Evolutionary conservation across 768 basidiomycete species (phyloP), one percentile per base, ranked within the genome.

Genomic region (Xerocomus brunneocitrinus): DNA sequence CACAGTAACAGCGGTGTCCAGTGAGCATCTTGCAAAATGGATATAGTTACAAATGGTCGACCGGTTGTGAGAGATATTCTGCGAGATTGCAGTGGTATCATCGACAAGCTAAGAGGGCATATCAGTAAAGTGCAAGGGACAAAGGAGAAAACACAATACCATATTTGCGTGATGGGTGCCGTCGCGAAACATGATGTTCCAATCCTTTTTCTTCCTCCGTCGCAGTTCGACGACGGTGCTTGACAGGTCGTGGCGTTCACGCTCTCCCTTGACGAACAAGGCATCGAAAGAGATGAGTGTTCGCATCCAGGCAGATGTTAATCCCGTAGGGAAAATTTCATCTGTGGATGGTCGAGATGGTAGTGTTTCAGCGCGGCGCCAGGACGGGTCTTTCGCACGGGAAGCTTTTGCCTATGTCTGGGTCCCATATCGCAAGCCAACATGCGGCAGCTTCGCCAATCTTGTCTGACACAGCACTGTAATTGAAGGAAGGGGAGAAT

Each of bases 371-470:
- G 69, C 63, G 16, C 70, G 66, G 44, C 65, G 65, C 2, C 70
- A 65, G 13, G 56, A 52, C 19, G 54, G 3, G n/a, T 62, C 60
- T 47, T 51, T 55, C 50, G 40, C 49, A n/a, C 41, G 53, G 35
- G 55, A 40, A 9, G 57, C 57, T 39, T 68, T 69, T 58, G 83
- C 79, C 62, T 91, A 95, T 76, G 64, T 97, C 93, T 13, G 71
- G 65, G 0, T 85, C 90, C 94, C 94, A 98, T 40, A 89, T 76
- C 0, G 85, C 79, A n/a, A 97, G 74, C 91, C 93, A 98, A 67
- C 88, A 91, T 2, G 81, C 81, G 59, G 87, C 86, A 0, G 91
- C 87, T 69, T 95, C 91, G 12, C 94, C 94, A 51, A 97, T 90
- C 73, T 91, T 94, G 70, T 92, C 83, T 0, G 89, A 88, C 10